Evolutionary conservation across 2,329 filamentous ascomycete genomes (phyloP), one percentile per base, ranked within the genome.

Genomic region (Penicillium glabrum): DNA sequence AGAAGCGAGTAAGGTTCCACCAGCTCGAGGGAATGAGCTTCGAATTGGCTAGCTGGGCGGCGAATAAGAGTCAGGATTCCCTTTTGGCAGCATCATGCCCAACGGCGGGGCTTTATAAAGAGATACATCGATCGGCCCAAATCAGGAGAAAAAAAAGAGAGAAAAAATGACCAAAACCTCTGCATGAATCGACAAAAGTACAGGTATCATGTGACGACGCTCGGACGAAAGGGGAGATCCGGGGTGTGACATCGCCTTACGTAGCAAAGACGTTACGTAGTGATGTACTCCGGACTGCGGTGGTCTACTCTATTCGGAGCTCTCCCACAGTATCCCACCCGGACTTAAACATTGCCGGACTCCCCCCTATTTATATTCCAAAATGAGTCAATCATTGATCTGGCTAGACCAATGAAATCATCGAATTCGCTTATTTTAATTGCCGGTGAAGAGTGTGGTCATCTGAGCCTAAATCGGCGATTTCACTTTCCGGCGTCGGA

Each of bases 191-290:
- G 51, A 61, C 59, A 58, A 63, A 63, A 63, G 61, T 63, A 63
- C 60, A 13, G 13, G 14, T 7, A 46, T 58, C 26, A 48, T 37
- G 35, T 46, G 21, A 43, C 44, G 51, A 56, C 50, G 46, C 37
- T 68, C 68, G 68, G 69, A 62, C 61, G 60, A 69, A 57, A 67
- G 61, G 69, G 67, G 67, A 67, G 57, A 67, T 64, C 62, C 66
- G 63, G 68, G 55, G 54, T 24, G 44, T 16, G 31, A 33, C 31
- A 33, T 41, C 19, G 14, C n/a, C 7, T 37, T n/a, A 37, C 35
- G 35, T 37, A 37, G 35, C 0, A 5, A 9, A 37, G 14, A 9
- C 14, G 19, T 41, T 41, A 41, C 44, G 27, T 46, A 29, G 44
- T 21, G 21, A 23, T 29, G 35, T 39, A 39, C 16, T 29, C 27